Conservation (phyloP, 2,329 filamentous ascomycete genomes). For the Magnaporthiopsis poae region DNA sequence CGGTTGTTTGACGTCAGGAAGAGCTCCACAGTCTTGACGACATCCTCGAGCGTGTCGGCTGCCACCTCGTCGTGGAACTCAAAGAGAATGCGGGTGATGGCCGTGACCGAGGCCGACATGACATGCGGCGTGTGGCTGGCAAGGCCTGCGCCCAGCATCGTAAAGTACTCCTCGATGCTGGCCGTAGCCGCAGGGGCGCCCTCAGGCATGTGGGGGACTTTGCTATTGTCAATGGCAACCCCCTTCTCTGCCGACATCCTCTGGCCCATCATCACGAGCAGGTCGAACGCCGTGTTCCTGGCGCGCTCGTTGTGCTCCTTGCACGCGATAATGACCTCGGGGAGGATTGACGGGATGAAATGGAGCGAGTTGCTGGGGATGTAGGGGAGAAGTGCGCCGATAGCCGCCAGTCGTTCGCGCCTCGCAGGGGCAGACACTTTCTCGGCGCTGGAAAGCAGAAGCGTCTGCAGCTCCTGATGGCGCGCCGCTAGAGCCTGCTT, state of each 20-base stretch:
- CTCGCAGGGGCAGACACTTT: constrained; percentile 80
- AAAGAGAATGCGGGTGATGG: constrained; percentile 83
- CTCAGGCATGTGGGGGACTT: constrained; percentile 75
- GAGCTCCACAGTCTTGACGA: constrained; percentile 89
- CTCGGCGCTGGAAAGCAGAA: constrained; percentile 69
- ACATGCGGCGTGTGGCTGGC: constrained; percentile 90
- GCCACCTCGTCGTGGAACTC: constrained; percentile 55
- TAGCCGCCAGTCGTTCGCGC: constrained; percentile 74
- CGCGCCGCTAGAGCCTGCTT: constrained; percentile 66
- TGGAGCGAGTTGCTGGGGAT: constrained; percentile 71
- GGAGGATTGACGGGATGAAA: constrained; percentile 84
- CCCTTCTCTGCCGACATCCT: constrained; percentile 60
- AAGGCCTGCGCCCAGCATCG: constrained; percentile 93
- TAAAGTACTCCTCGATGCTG: constrained; percentile 88
- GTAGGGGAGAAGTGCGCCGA: constrained; percentile 69
- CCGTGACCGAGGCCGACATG: constrained; percentile 94
- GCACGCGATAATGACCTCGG: constrained; percentile 89
- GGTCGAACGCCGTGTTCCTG: constrained; percentile 76
- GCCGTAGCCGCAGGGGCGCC: constrained; percentile 70
- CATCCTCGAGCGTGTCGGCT: constrained; percentile 56
- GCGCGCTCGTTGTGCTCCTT: constrained; percentile 98
- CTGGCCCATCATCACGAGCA: constrained; percentile 79
- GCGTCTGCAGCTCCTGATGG: constrained; percentile 66
- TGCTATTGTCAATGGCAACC: constrained; percentile 70
- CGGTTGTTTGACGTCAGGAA: constrained; percentile 95